Base-by-base conservation (phyloP, 352 stramenopile genomes). In the Globisporangium nagaii region DNA sequence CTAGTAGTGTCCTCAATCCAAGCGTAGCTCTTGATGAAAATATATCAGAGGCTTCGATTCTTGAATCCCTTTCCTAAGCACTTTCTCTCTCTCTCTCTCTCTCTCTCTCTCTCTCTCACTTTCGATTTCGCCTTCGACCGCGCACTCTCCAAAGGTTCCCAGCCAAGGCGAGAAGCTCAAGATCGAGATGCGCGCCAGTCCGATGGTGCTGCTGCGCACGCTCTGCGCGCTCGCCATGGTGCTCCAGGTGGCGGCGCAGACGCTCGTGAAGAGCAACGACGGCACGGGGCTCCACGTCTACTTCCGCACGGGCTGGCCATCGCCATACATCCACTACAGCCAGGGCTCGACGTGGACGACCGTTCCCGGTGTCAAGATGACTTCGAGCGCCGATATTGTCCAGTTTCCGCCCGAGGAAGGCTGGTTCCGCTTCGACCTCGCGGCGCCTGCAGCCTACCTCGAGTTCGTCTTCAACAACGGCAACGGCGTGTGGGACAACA, bases 381-480 rank as follows among this genome's bases (percentile, higher is more conserved):
- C 27, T 2, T 32, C 54, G 27, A 81, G 71, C 43, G 65, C 53
- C 7, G 59, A 70, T 48, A 40, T 24, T 4, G 58, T 62, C 39
- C 66, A 73, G 34, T 81, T 78, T 52, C 70, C 71, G 17, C 17
- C 63, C 6, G 56, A 49, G 3, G 64, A 67, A 31, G 68, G 68
- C 32, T 84, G 73, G 73, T 84, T 69, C 52, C 46, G 62, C n/a
- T 73, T 70, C 30, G 58, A 56, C 35, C 36, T 81, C 28, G 43
- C 63, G 4, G 55, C 59, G 3, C 51, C 63, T 3, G 50, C 55
- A 0, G 57, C 58, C 0, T 30, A 28, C 12, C 32, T 79, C 27
- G 63, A 79, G 45, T 64, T 80, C 19, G 62, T 64, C 0, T 80
- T 80, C 51, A 79, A 76, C 36, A 63, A 79, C 43, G 66, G 70